phyloP scores from a whole-genome alignment of 768 basidiomycete species.

The Floccularia luteovirens region DNA sequence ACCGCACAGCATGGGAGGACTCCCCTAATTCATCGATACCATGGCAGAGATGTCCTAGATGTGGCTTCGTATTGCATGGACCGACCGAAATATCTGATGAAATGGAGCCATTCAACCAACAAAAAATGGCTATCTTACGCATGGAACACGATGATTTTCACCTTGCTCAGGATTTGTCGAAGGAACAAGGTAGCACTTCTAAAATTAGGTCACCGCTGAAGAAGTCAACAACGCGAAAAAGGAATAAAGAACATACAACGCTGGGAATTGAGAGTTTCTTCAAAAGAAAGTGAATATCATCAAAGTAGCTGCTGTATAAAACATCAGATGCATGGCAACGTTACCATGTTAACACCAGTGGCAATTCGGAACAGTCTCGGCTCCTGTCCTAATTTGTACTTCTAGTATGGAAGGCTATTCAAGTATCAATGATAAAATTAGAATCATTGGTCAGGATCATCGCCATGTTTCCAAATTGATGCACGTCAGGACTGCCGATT shows the following conservation, averaged over 20 bases:
- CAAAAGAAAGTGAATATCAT: slow-evolving; percentile 17
- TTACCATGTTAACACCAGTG: no score
- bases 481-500: no score
- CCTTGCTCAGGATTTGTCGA: slow-evolving; percentile 72
- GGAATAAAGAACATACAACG: slow-evolving; percentile 19
- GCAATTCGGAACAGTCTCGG: no score
- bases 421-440: no score
- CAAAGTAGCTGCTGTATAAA: background rate
- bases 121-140: slow-evolving; percentile 32
- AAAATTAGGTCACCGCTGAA: slow-evolving; percentile 7
- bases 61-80: slow-evolving; percentile 38
- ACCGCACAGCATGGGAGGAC: slow-evolving; percentile 2
- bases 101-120: background rate
- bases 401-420: no score
- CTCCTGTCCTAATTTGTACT: no score
- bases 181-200: slow-evolving; percentile 15
- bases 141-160: slow-evolving; percentile 89
- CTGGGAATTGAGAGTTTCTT: slow-evolving; percentile 37
- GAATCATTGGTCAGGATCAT: no score
- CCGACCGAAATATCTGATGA: slow-evolving; percentile 14
- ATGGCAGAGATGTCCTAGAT: slow-evolving; percentile 54
- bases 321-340: no score
- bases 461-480: no score
- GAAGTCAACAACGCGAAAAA: slow-evolving; percentile 20
- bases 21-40: slow-evolving; percentile 6